Percentiles rank a stretch among this genome's conserved stretches.
Conservation (phyloP, 2,329 filamentous ascomycete genomes). For the Curvularia sp. region DNA sequence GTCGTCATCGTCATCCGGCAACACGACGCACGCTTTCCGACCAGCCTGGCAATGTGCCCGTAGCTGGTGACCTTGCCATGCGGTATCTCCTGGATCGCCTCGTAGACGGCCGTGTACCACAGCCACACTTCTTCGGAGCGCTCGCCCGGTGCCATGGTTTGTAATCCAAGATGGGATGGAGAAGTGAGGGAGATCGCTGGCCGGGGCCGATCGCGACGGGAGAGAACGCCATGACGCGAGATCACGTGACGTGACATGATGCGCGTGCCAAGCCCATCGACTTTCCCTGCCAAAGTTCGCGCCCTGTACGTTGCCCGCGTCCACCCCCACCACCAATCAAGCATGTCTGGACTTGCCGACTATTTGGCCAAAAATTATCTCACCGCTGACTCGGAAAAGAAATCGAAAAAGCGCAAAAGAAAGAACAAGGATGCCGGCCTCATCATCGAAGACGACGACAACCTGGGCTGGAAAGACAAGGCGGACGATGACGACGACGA, state of each 20-base stretch:
- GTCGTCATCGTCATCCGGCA: constrained; percentile 19
- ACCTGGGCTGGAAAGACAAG: constrained; percentile 59
- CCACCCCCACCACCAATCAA: constrained; percentile 20
- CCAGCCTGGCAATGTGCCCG: constrained; percentile 75
- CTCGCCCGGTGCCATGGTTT: constrained; percentile 61
- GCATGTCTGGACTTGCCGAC: constrained; percentile 70
- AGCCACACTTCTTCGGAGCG: constrained; percentile 76
- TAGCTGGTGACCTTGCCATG: constrained; percentile 85
- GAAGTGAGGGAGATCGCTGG: constrained; percentile 6
- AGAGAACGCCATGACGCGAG: constrained; percentile 38
- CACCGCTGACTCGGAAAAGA: constrained; percentile 65
- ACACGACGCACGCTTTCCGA: constrained; percentile 71
- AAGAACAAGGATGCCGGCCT: constrained; percentile 53
- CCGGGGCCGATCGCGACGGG: constrained; percentile 7
- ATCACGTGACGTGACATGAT: constrained; percentile 15
- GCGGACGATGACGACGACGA: constrained; percentile 64
- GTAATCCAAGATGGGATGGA: background rate
- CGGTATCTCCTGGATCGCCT: constrained; percentile 85
- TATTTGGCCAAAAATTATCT: constrained; percentile 95
- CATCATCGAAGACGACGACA: constrained; percentile 62
- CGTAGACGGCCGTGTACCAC: constrained; percentile 81
- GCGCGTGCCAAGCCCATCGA: constrained; percentile 19
- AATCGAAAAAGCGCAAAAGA: constrained; percentile 62
- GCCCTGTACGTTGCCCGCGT: constrained; percentile 2
- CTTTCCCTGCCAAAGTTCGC: constrained; percentile 12